Percentiles rank a stretch among this genome's conserved stretches.
Conservation (phyloP, 352 stramenopile species). For the Phytophthora ramorum region DNA sequence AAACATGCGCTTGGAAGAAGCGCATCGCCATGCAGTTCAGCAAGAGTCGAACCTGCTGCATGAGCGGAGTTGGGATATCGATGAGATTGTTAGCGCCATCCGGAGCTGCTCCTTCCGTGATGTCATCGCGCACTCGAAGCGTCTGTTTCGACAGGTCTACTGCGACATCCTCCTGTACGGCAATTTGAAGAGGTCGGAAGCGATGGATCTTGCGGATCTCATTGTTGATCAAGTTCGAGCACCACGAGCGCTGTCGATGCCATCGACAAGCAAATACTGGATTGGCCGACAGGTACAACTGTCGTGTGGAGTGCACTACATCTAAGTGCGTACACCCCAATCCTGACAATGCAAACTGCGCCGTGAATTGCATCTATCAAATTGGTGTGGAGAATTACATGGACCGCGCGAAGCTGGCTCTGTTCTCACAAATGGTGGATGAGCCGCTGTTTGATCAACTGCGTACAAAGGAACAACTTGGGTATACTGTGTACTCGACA, state of each 20-base stretch:
- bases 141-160: conserved; percentile 47
- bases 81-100: conserved; percentile 50
- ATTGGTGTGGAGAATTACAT: conserved; percentile 50
- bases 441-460: conserved; percentile 72
- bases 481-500: conserved; percentile 75
- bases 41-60: conserved; percentile 42
- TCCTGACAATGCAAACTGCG: conserved; percentile 65
- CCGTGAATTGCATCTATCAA: conserved; percentile 59
- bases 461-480: conserved; percentile 73
- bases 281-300: conserved; percentile 39
- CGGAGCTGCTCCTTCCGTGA: conserved; percentile 22
- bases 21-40: conserved; percentile 49
- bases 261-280: conserved; percentile 38
- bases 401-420: conserved; percentile 48
- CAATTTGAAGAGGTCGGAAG: conserved; percentile 48
- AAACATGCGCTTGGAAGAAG: conserved; percentile 61
- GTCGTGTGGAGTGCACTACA: conserved; percentile 28
- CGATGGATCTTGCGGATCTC: conserved; percentile 28
- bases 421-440: conserved; percentile 67
- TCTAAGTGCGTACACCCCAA: conserved; percentile 50
- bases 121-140: conserved; percentile 42
- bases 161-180: conserved; percentile 60
- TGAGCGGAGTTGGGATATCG: conserved; percentile 39
- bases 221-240: conserved; percentile 35
- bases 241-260: conserved; percentile 18